Evolutionary conservation across 345 rosid genomes (phyloP), one percentile per base, ranked within the genome.

Genomic region (Hypericum perforatum): DNA sequence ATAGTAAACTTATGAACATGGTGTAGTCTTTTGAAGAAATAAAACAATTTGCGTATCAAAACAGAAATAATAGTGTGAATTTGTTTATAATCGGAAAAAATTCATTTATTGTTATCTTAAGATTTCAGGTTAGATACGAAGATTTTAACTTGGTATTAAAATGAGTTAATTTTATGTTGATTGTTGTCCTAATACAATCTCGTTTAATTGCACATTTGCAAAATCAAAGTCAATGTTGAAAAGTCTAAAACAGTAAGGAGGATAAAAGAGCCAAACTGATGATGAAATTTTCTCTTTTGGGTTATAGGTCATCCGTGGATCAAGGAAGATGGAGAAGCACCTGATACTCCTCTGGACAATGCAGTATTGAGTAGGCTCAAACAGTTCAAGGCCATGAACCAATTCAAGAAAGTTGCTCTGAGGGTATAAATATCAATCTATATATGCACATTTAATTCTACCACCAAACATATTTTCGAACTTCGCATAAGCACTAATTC

Each of bases 321-420:
- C 50, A 12, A 46, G 22, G 50, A n/a, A 14, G 50, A 46, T 46
- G 50, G 50, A 10, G 50, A 46, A 12, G 50, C 50, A 15, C 50
- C 50, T 46, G 50, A 46, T 14, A 14, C 22, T 46, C 50, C 50
- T 46, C 50, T 46, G 15, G 50, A 46, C 50, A 46, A 46, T 46
- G 50, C 50, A 8, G 50, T 46, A 6, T 13, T 46, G 7, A 32
- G 50, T 14, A 46, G 50, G 22, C 50, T 46, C 29, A 46, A 46
- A 14, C 50, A 46, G 22, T 46, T 46, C 10, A 46, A 46, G 22
- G 50, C 50, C 12, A 46, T 46, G 50, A 46, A 46, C 29, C 6
- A 12, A 32, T 46, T 46, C 50, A 46, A 46, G 50, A 46, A 46
- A 46, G 50, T 46, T 11, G 50, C 50, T 46, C 50, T 46, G 0